phyloP scores from a whole-genome alignment of 2,329 filamentous ascomycete species.

The Trichoderma atroviride region DNA sequence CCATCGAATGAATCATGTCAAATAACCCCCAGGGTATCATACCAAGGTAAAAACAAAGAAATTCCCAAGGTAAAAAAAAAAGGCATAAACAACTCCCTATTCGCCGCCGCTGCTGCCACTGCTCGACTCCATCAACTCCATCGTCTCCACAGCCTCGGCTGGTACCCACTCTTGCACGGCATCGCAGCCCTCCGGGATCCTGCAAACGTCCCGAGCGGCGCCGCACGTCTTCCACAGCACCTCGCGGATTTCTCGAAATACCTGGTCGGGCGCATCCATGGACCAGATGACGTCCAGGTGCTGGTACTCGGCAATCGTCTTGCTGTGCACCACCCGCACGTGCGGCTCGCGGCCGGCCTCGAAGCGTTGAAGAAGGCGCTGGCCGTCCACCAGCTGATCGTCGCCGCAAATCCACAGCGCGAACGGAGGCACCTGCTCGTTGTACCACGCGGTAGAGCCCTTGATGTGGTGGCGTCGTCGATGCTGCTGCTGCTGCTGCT shows the following conservation, averaged over 20 bases:
- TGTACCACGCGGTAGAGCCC: conserved; percentile 75
- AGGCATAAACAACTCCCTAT: background rate
- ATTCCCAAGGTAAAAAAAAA: background rate
- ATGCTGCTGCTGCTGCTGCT: background rate
- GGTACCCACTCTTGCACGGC: conserved; percentile 46
- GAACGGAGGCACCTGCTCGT: conserved; percentile 75
- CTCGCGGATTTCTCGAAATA: conserved; percentile 78
- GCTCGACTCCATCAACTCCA: conserved; percentile 28
- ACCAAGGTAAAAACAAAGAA: background rate
- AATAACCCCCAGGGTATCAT: background rate
- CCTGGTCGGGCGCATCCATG: conserved; percentile 81
- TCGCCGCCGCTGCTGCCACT: conserved; percentile 33
- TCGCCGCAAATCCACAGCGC: conserved; percentile 85
- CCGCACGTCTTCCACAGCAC: conserved; percentile 80
- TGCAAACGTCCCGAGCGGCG: conserved; percentile 56
- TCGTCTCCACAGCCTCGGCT: conserved; percentile 26
- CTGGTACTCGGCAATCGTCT: conserved; percentile 84
- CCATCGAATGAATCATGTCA: background rate
- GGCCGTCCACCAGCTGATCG: conserved; percentile 83
- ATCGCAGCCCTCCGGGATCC: conserved; percentile 67
- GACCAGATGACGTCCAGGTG: conserved; percentile 96
- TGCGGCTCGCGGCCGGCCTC: conserved; percentile 77
- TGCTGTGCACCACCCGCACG: conserved; percentile 78
- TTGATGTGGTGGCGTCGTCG: conserved; percentile 40
- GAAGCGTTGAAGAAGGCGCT: conserved; percentile 72